Base-by-base conservation (phyloP, 352 stramenopile genomes). In the Globisporangium cystogenes region DNA sequence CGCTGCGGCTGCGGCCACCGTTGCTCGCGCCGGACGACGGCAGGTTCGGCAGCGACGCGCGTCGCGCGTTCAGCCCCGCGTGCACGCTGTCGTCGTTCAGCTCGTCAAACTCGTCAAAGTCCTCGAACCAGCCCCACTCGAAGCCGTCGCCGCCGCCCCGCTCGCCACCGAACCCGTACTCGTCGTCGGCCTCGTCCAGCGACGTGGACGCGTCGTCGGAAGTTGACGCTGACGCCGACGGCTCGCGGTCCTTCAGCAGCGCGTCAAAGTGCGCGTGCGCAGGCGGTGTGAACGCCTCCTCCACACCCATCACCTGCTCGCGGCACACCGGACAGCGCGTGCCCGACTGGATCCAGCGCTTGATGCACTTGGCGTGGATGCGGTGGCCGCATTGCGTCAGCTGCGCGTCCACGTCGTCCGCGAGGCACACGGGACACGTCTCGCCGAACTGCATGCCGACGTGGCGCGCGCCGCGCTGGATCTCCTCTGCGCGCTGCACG, bases 111-210 rank as follows among this genome's bases (percentile, higher is more conserved):
- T 93, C 74, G 52, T 82, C 79, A 63, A 90, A 88, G 62, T 92
- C 76, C 60, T 92, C 74, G 45, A 92, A 92, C 81, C 81, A 91
- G 31, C 81, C 81, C 82, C 82, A 93, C 42, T 82, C 82, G 44
- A 76, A 84, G 48, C 65, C 51, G 16, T 57, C 59, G 35, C 63
- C 55, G 10, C 64, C 55, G 27, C 70, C 43, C 16, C 78, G 61
- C 6, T 82, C 67, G 36, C 83, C 66, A 67, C 60, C 0, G 69
- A 72, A 1, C 66, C 52, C 21, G 62, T 75, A 3, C 68, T 46
- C 72, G 5, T 65, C 62, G 45, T 83, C 72, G 6, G 7, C 64
- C 4, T 85, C 68, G 40, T 85, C 68, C 7, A 68, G 64, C 0
- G 73, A 74, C 1, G 68, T 54, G 20, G 66, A 78, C 5, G 72